These are phyloP conservation scores for Polyporus arcularius DNA, from an alignment of 768 basidiomycete genomes.

Conservation along the genomic window DNA sequence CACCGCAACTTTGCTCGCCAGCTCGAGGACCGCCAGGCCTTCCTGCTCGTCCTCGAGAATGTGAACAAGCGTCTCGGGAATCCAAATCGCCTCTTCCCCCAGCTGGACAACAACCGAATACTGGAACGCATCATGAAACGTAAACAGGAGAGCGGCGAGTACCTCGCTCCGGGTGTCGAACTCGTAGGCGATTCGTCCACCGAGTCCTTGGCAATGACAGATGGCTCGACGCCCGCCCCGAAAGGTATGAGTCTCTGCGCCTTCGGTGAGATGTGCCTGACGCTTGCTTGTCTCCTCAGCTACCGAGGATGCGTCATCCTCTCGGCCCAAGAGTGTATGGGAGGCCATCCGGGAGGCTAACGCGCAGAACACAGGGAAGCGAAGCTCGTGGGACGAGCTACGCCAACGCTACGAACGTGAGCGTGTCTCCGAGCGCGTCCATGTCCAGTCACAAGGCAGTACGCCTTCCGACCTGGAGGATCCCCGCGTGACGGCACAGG, in stretches of 20 bases:
- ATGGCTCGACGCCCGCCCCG: neutral
- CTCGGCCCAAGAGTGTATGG: conserved; percentile 47
- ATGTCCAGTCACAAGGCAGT: neutral
- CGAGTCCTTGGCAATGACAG: neutral
- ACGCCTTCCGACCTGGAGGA: conserved; percentile 21
- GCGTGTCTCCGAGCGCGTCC: conserved; percentile 19
- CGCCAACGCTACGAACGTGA: conserved; percentile 56
- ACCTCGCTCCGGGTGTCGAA: neutral
- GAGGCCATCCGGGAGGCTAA: conserved; percentile 66
- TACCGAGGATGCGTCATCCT: conserved; percentile 5
- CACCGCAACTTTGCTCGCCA: conserved; percentile 33
- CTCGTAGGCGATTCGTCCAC: neutral
- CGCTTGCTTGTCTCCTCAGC: neutral
- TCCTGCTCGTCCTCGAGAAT: conserved; percentile 34
- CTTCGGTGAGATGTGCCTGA: neutral
- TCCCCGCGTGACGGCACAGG: conserved; percentile 48
- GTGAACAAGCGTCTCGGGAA: conserved; percentile 26
- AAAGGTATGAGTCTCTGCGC: neutral
- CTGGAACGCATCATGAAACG: conserved; percentile 16
- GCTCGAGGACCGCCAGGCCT: conserved; percentile 34
- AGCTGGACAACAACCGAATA: conserved; percentile 7
- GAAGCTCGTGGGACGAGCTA: conserved; percentile 69
- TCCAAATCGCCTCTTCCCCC: conserved; percentile 5
- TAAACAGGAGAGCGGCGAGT: conserved; percentile 12
- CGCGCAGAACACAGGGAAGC: conserved; percentile 36